These are phyloP conservation scores for Trichosporon sp. DNA, from an alignment of 1,284 basidiomycete genomes.

Conservation along the genomic window DNA sequence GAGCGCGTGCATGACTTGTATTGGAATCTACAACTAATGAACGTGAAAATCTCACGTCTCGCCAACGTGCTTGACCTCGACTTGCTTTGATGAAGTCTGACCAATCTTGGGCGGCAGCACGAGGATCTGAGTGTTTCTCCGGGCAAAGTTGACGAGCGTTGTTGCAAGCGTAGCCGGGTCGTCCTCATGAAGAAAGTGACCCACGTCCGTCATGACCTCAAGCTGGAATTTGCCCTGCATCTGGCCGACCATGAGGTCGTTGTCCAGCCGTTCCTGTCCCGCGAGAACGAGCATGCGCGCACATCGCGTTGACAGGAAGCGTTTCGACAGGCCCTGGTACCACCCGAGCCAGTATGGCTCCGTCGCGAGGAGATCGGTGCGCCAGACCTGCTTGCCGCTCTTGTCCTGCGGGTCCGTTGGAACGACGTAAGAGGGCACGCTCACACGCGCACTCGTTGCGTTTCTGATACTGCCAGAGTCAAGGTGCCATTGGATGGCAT, in stretches of 20 bases:
- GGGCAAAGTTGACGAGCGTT: slow-evolving; percentile 83
- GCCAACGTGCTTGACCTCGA: slow-evolving; percentile 69
- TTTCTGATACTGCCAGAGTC: slow-evolving; percentile 74
- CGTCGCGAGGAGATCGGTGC: slow-evolving; percentile 74
- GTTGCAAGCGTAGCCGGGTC: slow-evolving; percentile 73
- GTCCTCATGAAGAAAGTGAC: slow-evolving; percentile 95
- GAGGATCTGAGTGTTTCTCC: slow-evolving; percentile 71
- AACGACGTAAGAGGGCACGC: slow-evolving; percentile 68
- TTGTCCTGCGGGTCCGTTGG: slow-evolving; percentile 47
- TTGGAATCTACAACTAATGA: not conserved
- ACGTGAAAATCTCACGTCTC: slow-evolving; percentile 51
- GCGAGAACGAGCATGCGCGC: slow-evolving; percentile 85
- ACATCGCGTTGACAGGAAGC: slow-evolving; percentile 69
- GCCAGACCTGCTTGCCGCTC: slow-evolving; percentile 57
- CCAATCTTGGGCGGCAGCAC: slow-evolving; percentile 51
- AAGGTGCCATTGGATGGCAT: slow-evolving; percentile 89
- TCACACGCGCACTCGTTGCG: slow-evolving; percentile 69
- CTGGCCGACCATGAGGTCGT: slow-evolving; percentile 92
- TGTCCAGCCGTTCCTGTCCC: slow-evolving; percentile 86
- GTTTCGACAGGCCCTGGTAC: slow-evolving; percentile 75
- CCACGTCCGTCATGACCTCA: slow-evolving; percentile 75
- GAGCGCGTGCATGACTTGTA: not conserved
- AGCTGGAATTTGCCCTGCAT: slow-evolving; percentile 99
- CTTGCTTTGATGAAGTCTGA: not conserved
- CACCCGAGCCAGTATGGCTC: slow-evolving; percentile 89